Evolutionary conservation across 1,284 basidiomycete genomes (phyloP).

Genomic region (Melampsora larici-populina): DNA sequence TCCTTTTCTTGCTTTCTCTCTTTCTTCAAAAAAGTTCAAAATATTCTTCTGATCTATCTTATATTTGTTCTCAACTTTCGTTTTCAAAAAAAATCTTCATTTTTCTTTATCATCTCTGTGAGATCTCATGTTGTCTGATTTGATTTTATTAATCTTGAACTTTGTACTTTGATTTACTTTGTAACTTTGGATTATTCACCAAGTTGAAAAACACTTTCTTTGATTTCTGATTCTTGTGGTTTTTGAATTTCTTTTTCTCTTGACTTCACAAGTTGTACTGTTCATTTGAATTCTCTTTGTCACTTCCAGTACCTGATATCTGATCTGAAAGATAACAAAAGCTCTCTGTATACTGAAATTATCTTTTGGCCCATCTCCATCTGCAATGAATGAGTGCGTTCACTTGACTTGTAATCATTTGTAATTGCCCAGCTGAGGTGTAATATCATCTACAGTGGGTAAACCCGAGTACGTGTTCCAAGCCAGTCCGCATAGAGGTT

Average conservation of each 20-base stretch:
- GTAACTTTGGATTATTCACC: not conserved
- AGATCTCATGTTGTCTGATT: not conserved
- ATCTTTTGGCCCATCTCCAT: no score
- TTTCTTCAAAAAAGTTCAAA: not conserved
- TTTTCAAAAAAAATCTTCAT: not conserved
- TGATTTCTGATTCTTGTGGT: not conserved
- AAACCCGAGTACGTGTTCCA: no score
- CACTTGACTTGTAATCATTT: no score
- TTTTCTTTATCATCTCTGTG: slow-evolving; percentile 4
- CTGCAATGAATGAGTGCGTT: no score
- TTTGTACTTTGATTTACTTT: not conserved
- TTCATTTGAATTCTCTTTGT: not conserved
- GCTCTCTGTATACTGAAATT: no score
- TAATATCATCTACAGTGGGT: no score
- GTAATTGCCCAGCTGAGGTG: no score
- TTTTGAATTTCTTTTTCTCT: not conserved
- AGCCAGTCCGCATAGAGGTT: no score
- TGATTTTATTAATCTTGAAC: not conserved
- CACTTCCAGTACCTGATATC: not conserved
- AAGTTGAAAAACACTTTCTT: not conserved
- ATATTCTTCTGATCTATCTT: no score
- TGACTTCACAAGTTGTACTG: no score
- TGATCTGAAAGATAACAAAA: no score
- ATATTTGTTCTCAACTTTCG: not conserved
- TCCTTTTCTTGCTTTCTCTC: not conserved